These are phyloP conservation scores for Tetrahymena elliotti DNA, from an alignment of 73 alveolate genomes.

Conservation along the genomic window DNA sequence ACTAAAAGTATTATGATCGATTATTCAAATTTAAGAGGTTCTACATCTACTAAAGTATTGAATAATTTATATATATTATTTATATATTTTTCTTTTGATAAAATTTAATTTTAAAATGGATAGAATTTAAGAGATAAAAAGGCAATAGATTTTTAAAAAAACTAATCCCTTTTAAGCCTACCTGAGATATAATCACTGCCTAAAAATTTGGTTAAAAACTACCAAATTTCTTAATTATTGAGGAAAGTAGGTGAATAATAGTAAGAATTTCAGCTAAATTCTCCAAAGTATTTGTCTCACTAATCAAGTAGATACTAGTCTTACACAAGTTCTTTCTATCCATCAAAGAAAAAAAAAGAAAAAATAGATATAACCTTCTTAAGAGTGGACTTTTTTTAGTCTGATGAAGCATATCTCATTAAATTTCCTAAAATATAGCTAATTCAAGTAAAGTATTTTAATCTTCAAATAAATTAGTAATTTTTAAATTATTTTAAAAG, in stretches of 20 bases:
- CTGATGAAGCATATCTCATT: neutral
- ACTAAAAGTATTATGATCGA: neutral
- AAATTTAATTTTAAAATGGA: neutral
- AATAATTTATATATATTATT: neutral
- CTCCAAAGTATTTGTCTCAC: neutral
- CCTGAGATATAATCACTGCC: neutral
- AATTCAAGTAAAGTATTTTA: neutral
- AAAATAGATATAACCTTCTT: neutral
- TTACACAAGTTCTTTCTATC: neutral
- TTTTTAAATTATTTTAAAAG: neutral
- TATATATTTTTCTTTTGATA: neutral
- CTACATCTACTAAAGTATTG: neutral
- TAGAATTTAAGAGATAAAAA: neutral
- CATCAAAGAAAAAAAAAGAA: neutral
- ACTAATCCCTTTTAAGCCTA: neutral
- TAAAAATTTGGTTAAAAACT: neutral
- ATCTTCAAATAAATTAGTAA: neutral
- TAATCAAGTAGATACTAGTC: neutral
- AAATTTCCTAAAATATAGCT: neutral
- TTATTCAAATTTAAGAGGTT: neutral
- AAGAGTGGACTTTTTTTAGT: neutral
- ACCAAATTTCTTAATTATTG: neutral
- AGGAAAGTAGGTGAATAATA: neutral
- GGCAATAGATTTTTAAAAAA: neutral
- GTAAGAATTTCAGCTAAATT: neutral